Base-by-base conservation (phyloP, 345 rosid species). In the Dimocarpus longan region DNA sequence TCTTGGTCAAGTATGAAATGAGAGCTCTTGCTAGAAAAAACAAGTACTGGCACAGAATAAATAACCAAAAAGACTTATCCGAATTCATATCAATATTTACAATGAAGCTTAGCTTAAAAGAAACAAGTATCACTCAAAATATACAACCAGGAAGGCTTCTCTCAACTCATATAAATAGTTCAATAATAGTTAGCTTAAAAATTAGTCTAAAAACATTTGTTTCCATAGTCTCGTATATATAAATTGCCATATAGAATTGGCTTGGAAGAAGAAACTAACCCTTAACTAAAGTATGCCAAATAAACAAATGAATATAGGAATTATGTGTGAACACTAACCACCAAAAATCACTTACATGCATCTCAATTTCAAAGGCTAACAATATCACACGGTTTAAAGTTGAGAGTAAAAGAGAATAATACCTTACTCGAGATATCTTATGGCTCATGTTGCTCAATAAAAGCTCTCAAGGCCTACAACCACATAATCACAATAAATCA, bases 391-490 rank as follows among this genome's bases (percentile, higher is more conserved):
- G 16, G 16, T 37, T n/a, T n/a, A 32, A 21, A 40, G 40, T 2
- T 43, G 16, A 50, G n/a, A 64, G 26, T 10, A 8, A 19, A 65
- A 48, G 5, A 48, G 62, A 42, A 39, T 86, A 93, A 39, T 88
- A 94, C 98, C 93, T 94, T 93, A 22, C 82, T 66, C 10, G 90
- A 87, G 79, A 67, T 83, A 70, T 90, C 92, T 73, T 82, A 90
- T 19, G 85, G 76, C 57, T 93, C 90, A 75, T 79, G 75, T 78
- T 75, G 76, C 74, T 86, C 91, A 64, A 64, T 83, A 80, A 70
- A 82, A 70, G 83, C 50, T 82, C 79, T 84, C 70, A 93, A 81
- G 85, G 80, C 89, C 97, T 94, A 73, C 32, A 85, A 66, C 24
- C 52, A 82, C 21, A 59, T 5, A 32, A 71, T 8, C 67, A 40